phyloP scores from a whole-genome alignment of 176 grass and related monocot species.

The Elaeis guineensis region DNA sequence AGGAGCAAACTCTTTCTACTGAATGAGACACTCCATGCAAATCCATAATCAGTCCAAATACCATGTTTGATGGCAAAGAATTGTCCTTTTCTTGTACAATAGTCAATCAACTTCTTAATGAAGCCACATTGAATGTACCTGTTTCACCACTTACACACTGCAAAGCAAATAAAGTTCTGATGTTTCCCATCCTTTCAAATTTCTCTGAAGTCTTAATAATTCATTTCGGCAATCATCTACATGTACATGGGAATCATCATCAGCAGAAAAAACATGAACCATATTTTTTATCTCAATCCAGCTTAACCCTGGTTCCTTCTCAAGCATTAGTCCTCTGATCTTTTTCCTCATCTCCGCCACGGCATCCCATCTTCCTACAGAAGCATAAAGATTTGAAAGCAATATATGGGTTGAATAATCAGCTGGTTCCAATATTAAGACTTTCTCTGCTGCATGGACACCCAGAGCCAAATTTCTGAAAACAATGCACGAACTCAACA shows the following conservation, averaged over 20 bases:
- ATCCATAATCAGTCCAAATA: too few relatives aligned
- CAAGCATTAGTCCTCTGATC: conserved; percentile 52
- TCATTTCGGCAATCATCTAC: conserved; percentile 34
- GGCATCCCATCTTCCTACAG: conserved; percentile 49
- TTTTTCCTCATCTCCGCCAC: conserved; percentile 61
- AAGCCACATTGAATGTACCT: too few relatives aligned
- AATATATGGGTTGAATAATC: conserved; percentile 67
- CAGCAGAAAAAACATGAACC: conserved; percentile 44
- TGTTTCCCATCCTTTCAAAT: conserved; percentile 37
- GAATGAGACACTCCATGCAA: too few relatives aligned
- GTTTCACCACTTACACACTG: too few relatives aligned
- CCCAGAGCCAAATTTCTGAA: conserved; percentile 52
- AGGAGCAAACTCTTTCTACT: too few relatives aligned
- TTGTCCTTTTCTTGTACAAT: too few relatives aligned
- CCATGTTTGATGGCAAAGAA: too few relatives aligned
- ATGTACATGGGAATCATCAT: conserved; percentile 38
- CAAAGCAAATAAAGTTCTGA: conserved; percentile 12
- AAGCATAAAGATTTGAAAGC: conserved; percentile 85
- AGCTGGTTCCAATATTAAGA: conserved; percentile 40
- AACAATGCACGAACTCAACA: conserved; percentile 67
- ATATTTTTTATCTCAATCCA: conserved; percentile 57
- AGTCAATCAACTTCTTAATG: too few relatives aligned
- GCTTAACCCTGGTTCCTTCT: conserved; percentile 70
- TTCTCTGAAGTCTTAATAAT: conserved; percentile 38
- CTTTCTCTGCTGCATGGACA: conserved; percentile 36